Evolutionary conservation across 345 rosid species (phyloP).

Genomic region (Salix brachista): DNA sequence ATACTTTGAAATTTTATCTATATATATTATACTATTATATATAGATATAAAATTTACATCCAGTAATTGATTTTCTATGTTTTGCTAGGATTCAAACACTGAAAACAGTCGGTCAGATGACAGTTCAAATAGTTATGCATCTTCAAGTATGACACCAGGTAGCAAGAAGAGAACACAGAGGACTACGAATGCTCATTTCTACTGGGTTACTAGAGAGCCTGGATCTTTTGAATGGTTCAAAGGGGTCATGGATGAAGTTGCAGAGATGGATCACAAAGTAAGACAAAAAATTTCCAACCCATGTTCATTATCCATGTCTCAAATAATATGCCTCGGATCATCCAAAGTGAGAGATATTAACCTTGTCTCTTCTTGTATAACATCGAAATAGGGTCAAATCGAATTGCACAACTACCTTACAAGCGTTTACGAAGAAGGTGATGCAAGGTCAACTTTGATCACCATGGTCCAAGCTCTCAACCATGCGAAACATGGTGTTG

Average conservation of each 20-base stretch:
- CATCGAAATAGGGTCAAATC: constrained; percentile 67
- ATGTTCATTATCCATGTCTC: not conserved
- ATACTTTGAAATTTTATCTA: not conserved
- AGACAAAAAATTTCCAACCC: not conserved
- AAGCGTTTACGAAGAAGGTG: constrained; percentile 96
- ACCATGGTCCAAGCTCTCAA: constrained; percentile 97
- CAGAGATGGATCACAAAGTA: constrained; percentile 88
- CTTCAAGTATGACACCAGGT: constrained; percentile 44
- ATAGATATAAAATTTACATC: not conserved
- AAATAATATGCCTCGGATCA: not conserved
- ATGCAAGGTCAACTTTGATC: constrained; percentile 90
- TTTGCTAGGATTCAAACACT: constrained; percentile 46
- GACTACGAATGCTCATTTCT: constrained; percentile 76
- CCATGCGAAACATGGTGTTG: constrained; percentile 96
- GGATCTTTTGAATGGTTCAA: constrained; percentile 96
- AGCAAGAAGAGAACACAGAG: constrained; percentile 52
- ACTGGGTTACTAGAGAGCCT: constrained; percentile 95
- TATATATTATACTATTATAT: not conserved
- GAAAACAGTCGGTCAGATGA: constrained; percentile 62
- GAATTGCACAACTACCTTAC: constrained; percentile 95
- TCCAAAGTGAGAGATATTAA: not conserved
- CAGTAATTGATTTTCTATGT: not conserved
- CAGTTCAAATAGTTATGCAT: constrained; percentile 66
- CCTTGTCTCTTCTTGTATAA: not conserved
- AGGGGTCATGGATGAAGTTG: constrained; percentile 93